phyloP scores from a whole-genome alignment of 371 early-diverging fungal genomes.

The Rhizomucor pusillus region DNA sequence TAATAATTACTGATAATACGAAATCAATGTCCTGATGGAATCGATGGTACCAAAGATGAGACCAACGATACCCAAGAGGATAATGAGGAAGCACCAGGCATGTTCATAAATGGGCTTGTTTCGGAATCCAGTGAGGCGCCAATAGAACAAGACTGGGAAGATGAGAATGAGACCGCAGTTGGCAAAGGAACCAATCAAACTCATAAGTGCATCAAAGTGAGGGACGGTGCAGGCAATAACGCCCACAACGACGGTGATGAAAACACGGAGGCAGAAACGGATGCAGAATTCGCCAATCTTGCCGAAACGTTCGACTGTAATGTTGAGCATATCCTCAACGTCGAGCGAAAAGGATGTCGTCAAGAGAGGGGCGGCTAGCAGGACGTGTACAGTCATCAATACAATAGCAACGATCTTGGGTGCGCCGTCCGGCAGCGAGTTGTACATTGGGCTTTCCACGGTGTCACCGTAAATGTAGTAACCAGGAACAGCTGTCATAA shows the following conservation, averaged over 20 bases:
- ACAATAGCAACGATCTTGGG: constrained; percentile 64
- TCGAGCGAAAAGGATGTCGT: constrained; percentile 79
- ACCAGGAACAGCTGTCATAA: constrained; percentile 73
- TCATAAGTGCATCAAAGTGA: constrained; percentile 80
- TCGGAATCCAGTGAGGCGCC: constrained; percentile 68
- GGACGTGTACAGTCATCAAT: constrained; percentile 79
- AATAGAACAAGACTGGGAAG: constrained; percentile 80
- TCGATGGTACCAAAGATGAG: constrained; percentile 74
- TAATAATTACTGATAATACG: constrained; percentile 49
- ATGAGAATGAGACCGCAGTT: constrained; percentile 80
- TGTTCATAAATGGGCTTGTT: constrained; percentile 58
- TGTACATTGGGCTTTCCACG: constrained; percentile 71
- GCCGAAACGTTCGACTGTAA: constrained; percentile 55
- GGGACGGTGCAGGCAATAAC: constrained; percentile 68
- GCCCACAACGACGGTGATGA: constrained; percentile 45
- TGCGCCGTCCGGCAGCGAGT: constrained; percentile 66
- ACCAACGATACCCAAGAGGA: constrained; percentile 69
- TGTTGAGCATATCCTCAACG: constrained; percentile 59
- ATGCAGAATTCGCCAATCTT: constrained; percentile 49
- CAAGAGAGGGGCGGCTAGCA: constrained; percentile 81
- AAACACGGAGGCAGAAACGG: constrained; percentile 53
- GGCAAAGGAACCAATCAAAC: constrained; percentile 78
- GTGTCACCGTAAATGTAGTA: constrained; percentile 78
- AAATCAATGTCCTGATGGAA: constrained; percentile 54
- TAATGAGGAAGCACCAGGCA: constrained; percentile 53